Conservation (phyloP, 495 filamentous ascomycete species). For the Penicillium waksmanii region DNA sequence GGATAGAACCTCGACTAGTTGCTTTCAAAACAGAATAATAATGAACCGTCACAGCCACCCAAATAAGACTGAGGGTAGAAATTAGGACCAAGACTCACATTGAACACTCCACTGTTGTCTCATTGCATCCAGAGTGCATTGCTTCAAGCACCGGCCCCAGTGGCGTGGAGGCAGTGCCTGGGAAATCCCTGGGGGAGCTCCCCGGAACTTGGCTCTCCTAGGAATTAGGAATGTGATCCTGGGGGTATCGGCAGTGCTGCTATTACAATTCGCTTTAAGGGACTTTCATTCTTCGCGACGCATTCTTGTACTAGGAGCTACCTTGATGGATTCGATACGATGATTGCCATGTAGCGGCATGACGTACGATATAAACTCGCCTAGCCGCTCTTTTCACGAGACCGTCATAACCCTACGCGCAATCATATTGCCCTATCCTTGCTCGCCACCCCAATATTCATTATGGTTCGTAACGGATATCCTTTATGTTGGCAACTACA, state of each 20-base stretch:
- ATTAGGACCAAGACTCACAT: too few species aligned
- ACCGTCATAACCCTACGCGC: conserved; percentile 1
- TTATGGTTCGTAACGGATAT: neutral
- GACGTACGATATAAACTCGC: neutral
- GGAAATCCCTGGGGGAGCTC: neutral
- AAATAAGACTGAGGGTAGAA: too few species aligned
- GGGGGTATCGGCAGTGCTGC: neutral
- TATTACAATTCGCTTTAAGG: neutral
- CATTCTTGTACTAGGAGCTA: neutral
- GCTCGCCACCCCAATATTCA: neutral
- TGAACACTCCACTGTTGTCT: too few species aligned
- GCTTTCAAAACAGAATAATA: too few species aligned
- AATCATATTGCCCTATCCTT: neutral
- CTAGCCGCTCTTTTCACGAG: neutral
- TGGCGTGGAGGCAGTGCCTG: too few species aligned
- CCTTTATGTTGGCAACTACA: neutral
- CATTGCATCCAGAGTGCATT: too few species aligned
- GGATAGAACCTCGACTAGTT: too few species aligned
- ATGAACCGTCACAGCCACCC: too few species aligned
- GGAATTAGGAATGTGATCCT: neutral
- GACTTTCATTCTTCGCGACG: neutral
- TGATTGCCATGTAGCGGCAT: neutral
- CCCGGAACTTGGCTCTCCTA: neutral
- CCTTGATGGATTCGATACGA: neutral
- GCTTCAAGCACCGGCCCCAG: too few species aligned